Evolutionary conservation across 2,329 filamentous ascomycete genomes (phyloP), one percentile per base, ranked within the genome.

Genomic region (Bisporella sp.): DNA sequence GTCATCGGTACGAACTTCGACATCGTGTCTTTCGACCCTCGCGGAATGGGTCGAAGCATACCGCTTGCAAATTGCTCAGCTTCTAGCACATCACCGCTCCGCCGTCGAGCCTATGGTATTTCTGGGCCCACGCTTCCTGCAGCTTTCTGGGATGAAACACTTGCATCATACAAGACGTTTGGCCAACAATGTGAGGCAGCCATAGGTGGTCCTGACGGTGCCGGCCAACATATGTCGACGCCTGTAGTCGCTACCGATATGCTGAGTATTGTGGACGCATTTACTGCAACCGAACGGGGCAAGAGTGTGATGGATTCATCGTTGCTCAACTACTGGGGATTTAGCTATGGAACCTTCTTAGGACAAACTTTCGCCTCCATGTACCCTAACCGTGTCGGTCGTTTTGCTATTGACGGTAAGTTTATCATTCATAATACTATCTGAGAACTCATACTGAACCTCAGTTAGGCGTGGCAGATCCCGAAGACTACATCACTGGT

Each of bases 1-100:
- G 67, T 76, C 29, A 67, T 75, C 0, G 74, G 74, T 6, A 62
- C 64, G 3, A 73, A 75, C 54, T 68, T 72, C 60, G 74, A 79
- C 43, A 65, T 78, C 3, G 68, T 79, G 50, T 69, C 71, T 31
- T 78, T 73, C 46, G 75, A 78, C 45, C 74, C 75, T 2, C 69
- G 76, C 39, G 76, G 75, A 13, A 51, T 54, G 32, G 50, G 52
- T 11, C 41, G 35, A 35, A 55, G 50, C 31, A 49, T 54, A 31
- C 56, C 57, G 5, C 30, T 41, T 7, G 56, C 49, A n/a, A 44
- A 57, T 29, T 59, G 54, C 33, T 46, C 51, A 3, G 35, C 43
- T 13, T 28, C 39, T 4, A 39, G 35, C 31, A 39, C 40, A 4
- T 21, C 35, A 4, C 30, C 37, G 31, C 32, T 40, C 3, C 32